phyloP scores from a whole-genome alignment of 179 eudicot species.

The Sideroxylon spinosum region DNA sequence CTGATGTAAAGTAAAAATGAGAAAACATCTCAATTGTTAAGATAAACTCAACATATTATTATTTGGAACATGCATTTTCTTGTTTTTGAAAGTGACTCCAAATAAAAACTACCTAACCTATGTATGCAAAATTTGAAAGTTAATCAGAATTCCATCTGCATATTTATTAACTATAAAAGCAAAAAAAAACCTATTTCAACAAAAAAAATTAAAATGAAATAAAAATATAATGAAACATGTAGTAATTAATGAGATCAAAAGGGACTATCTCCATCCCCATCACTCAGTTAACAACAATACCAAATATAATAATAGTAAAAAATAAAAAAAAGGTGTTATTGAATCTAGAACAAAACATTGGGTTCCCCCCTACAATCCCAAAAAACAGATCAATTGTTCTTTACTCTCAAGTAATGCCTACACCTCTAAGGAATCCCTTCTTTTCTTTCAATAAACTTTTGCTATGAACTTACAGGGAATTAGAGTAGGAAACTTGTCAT shows the following conservation, averaged over 20 bases:
- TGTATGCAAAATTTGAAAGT: constrained; percentile 5
- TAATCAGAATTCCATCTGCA: constrained; percentile 18
- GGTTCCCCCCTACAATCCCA: constrained; percentile 79
- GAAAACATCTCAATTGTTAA: not conserved
- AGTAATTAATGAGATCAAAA: constrained; percentile 12
- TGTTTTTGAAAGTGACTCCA: constrained; percentile 17
- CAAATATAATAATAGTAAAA: constrained; percentile 21
- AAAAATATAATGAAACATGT: no score
- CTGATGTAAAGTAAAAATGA: not conserved
- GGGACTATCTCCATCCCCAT: constrained; percentile 30
- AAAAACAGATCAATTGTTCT: constrained; percentile 18
- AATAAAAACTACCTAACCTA: constrained; percentile 6
- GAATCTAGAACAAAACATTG: constrained; percentile 90
- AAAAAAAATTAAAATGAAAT: no score
- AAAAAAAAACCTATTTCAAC: not conserved
- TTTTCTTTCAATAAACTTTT: constrained; percentile 26
- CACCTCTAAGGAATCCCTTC: constrained; percentile 36
- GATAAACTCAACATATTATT: not conserved
- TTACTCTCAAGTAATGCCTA: constrained; percentile 52
- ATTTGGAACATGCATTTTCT: not conserved
- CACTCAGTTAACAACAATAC: constrained; percentile 16
- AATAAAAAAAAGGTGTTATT: constrained; percentile 23
- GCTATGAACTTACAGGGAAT: no score
- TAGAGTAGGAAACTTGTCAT: not conserved
- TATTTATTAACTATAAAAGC: constrained; percentile 14